These are phyloP conservation scores for Turritis glabra DNA, from an alignment of 345 rosid genomes.

Conservation along the genomic window DNA sequence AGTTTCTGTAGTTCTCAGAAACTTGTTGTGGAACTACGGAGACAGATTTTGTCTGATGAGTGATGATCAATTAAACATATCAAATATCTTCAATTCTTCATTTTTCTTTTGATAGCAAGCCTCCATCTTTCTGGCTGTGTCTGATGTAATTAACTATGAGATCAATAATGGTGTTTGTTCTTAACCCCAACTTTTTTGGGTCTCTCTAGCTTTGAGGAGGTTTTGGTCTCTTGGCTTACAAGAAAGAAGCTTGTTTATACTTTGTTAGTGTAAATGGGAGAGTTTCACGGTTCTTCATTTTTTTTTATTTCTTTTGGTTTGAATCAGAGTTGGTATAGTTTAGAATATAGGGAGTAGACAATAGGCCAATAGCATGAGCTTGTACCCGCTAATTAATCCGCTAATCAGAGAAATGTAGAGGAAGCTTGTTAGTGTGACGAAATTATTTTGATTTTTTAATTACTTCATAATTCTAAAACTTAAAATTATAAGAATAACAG, in stretches of 20 bases:
- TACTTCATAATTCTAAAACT: background rate
- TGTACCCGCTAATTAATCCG: background rate
- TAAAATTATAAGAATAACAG: background rate
- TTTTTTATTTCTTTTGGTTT: background rate
- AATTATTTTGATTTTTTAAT: no score
- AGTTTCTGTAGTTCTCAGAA: no score
- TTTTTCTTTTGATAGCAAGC: no score
- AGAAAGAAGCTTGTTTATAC: background rate
- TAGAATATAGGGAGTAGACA: no score
- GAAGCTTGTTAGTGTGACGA: background rate
- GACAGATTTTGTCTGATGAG: no score
- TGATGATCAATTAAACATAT: no score
- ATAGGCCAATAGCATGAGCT: background rate
- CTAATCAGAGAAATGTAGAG: background rate
- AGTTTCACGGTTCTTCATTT: background rate
- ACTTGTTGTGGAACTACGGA: no score
- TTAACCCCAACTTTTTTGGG: background rate
- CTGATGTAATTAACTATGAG: background rate
- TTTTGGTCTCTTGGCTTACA: background rate
- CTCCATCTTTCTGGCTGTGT: background rate
- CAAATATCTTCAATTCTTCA: no score
- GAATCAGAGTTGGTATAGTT: background rate
- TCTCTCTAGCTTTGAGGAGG: background rate
- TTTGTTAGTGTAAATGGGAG: background rate
- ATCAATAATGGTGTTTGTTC: background rate